Conservation (phyloP, 2,329 filamentous ascomycete genomes). For the Pseudogymnoascus sp. region DNA sequence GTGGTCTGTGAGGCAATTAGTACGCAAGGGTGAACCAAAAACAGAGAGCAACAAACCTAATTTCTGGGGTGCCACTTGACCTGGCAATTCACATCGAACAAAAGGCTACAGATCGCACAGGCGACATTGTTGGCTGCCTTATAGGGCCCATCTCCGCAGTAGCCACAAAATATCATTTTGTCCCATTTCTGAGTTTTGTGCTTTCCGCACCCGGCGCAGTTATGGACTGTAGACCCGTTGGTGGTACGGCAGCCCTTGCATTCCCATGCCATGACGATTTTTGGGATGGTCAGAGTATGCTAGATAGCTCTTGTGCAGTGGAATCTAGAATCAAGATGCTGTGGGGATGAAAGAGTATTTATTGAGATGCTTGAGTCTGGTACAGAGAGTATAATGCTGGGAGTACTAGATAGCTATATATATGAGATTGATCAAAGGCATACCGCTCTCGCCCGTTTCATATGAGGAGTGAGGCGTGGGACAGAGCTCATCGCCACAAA, state of each 20-base stretch:
- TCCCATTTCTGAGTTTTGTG: background rate
- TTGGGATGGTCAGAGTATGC: too few relatives aligned
- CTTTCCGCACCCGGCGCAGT: background rate
- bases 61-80: background rate
- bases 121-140: background rate
- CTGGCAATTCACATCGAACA: background rate
- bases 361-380: background rate
- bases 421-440: background rate
- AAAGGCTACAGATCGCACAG: background rate
- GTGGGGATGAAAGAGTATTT: background rate
- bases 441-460: background rate
- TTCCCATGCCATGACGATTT: background rate
- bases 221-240: background rate
- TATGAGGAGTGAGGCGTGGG: background rate
- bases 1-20: background rate
- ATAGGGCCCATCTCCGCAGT: background rate
- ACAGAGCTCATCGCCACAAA: background rate
- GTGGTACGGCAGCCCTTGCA: background rate
- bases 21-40: background rate
- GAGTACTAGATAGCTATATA: background rate
- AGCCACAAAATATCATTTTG: background rate
- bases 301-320: background rate
- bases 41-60: background rate
- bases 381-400: background rate
- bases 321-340: background rate